Evolutionary conservation across 148 eudicot genomes (phyloP).

Genomic region (Rhododendron williamsianum): DNA sequence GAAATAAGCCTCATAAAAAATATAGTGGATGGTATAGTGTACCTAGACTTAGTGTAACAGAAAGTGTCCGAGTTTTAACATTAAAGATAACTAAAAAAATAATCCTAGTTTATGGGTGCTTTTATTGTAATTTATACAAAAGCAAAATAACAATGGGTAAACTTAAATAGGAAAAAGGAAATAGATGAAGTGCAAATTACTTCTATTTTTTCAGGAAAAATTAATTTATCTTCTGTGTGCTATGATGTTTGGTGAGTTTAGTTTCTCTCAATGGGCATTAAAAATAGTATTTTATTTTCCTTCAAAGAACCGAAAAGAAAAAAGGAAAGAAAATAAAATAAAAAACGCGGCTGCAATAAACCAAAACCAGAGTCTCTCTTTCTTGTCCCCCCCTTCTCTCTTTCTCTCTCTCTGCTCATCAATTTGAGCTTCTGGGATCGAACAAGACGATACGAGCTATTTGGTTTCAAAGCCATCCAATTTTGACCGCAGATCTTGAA

Average conservation of each 20-base stretch:
- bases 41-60: not conserved
- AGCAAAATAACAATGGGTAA: not conserved
- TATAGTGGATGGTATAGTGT: too few relatives aligned
- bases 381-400: not conserved
- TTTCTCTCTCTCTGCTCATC: conserved; percentile 31
- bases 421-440: conserved; percentile 55
- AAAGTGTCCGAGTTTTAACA: not conserved
- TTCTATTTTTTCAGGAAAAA: not conserved
- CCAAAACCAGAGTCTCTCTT: conserved; percentile 51
- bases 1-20: too few relatives aligned
- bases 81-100: not conserved
- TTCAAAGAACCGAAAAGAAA: not conserved
- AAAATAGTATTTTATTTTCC: not conserved
- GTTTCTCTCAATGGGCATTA: not conserved
- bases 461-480: conserved; percentile 3
- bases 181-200: not conserved
- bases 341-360: conserved; percentile 70
- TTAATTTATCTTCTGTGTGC: not conserved
- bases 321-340: not conserved
- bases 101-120: not conserved
- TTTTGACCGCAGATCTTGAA: conserved; percentile 14
- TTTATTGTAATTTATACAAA: not conserved
- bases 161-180: not conserved
- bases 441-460: conserved; percentile 35
- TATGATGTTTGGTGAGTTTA: not conserved